These are phyloP conservation scores for Alternaria triticimaculans DNA, from an alignment of 2,329 filamentous ascomycete species.

Conservation along the genomic window DNA sequence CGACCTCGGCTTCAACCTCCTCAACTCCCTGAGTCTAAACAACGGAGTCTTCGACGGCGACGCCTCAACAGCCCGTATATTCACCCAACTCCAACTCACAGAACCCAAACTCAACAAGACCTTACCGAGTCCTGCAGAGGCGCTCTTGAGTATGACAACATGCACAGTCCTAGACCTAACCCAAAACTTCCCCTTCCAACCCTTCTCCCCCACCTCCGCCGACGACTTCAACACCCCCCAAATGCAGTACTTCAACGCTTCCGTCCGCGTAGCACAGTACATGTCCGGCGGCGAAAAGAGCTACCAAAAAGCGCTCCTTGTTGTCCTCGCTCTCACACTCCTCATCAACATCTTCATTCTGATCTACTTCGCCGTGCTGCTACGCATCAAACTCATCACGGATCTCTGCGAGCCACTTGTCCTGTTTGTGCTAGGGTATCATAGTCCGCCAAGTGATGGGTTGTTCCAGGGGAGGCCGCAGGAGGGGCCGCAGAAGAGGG, in stretches of 20 bases:
- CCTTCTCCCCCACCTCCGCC: neutral
- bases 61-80: constrained; percentile 7
- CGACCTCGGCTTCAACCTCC: constrained; percentile 6
- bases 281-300: constrained; percentile 13
- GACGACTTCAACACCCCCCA: neutral
- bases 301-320: constrained; percentile 8
- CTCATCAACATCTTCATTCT: constrained; percentile 13
- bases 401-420: constrained; percentile 14
- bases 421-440: constrained; percentile 10
- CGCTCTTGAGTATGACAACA: neutral
- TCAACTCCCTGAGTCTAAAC: constrained; percentile 12
- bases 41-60: constrained; percentile 14
- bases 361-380: constrained; percentile 4
- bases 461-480: neutral
- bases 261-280: constrained; percentile 13
- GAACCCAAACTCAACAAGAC: constrained; percentile 4
- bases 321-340: constrained; percentile 1
- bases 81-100: constrained; percentile 7
- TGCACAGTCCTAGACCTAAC: constrained; percentile 11
- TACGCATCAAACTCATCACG: constrained; percentile 10
- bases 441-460: neutral
- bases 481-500: constrained; percentile 5
- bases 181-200: constrained; percentile 7
- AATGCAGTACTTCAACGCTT: constrained; percentile 9
- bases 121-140: constrained; percentile 5